Percentiles rank a stretch among this genome's conserved stretches.
Conservation (phyloP, 495 filamentous ascomycete species). For the Talaromyces proteolyticus region DNA sequence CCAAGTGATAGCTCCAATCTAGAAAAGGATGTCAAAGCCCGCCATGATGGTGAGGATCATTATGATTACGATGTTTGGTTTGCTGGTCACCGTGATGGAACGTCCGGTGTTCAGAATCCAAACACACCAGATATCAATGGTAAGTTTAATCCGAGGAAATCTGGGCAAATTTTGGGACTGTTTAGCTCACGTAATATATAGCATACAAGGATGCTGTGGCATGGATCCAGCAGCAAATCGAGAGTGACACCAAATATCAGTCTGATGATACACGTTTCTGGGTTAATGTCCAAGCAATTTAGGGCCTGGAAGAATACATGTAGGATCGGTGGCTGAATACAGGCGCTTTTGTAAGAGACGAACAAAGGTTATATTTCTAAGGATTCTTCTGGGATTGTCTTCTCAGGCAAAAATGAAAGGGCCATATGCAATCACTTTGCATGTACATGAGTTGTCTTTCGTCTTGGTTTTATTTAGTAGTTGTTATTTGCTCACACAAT, state of each 20-base stretch:
- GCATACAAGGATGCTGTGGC: constrained; percentile 17
- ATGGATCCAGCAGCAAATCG: constrained; percentile 25
- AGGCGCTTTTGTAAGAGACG: too few relatives aligned
- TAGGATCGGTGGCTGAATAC: too few relatives aligned
- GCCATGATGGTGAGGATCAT: constrained; percentile 18
- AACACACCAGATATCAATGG: constrained; percentile 17
- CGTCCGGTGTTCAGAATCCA: constrained; percentile 15
- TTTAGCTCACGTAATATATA: constrained; percentile 1
- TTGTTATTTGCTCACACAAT: too few relatives aligned
- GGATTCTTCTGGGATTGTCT: too few relatives aligned
- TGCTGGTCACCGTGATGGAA: constrained; percentile 21
- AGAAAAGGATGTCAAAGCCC: constrained; percentile 18
- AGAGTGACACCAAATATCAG: constrained; percentile 15
- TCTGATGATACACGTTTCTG: constrained; percentile 21
- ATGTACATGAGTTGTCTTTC: too few relatives aligned
- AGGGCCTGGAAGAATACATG: too few relatives aligned
- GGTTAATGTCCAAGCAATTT: constrained; percentile 11
- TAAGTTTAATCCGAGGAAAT: constrained; percentile 6
- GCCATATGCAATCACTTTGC: too few relatives aligned
- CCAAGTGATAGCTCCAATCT: constrained; percentile 11
- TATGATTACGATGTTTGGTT: constrained; percentile 22
- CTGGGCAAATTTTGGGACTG: background rate
- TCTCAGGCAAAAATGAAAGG: too few relatives aligned
- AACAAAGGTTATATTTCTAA: too few relatives aligned
- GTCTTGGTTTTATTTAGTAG: too few relatives aligned